phyloP scores from a whole-genome alignment of 345 rosid genomes.

The Arabidopsis suecica region DNA sequence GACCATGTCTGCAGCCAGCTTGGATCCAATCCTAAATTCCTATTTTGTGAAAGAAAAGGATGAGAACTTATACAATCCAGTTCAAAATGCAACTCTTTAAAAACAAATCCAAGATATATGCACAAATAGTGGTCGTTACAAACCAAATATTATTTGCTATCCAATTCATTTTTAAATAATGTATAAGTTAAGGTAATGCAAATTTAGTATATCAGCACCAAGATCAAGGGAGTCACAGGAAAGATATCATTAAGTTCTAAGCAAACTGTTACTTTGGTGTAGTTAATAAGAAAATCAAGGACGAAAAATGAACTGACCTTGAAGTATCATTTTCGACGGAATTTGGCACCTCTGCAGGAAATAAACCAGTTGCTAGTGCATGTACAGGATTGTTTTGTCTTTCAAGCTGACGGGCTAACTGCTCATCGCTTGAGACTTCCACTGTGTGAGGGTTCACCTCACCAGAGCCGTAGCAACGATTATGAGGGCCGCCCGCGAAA shows the following conservation, averaged over 20 bases:
- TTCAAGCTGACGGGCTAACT: constrained; percentile 79
- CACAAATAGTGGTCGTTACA: constrained; percentile 2
- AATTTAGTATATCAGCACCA: constrained; percentile 1
- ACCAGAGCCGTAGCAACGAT: no score
- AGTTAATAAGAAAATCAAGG: background rate
- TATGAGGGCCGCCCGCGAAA: no score
- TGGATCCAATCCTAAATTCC: constrained; percentile 81
- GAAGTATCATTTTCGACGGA: constrained; percentile 72
- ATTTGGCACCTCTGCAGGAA: constrained; percentile 68
- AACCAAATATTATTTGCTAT: background rate
- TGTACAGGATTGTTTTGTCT: constrained; percentile 59
- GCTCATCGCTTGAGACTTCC: constrained; percentile 74
- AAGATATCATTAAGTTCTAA: background rate
- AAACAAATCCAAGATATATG: background rate
- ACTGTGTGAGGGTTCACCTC: constrained; percentile 53
- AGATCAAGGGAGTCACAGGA: constrained; percentile 12
- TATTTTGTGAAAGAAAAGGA: constrained; percentile 44
- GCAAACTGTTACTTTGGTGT: background rate
- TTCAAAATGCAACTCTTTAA: background rate
- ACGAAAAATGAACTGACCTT: constrained; percentile 61
- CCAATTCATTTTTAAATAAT: background rate
- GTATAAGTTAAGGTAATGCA: background rate
- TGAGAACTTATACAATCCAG: constrained; percentile 23
- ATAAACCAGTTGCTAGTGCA: constrained; percentile 64
- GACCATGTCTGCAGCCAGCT: constrained; percentile 84